phyloP scores from a whole-genome alignment of 1,284 basidiomycete genomes.

The Sphaerobolus stellatus region DNA sequence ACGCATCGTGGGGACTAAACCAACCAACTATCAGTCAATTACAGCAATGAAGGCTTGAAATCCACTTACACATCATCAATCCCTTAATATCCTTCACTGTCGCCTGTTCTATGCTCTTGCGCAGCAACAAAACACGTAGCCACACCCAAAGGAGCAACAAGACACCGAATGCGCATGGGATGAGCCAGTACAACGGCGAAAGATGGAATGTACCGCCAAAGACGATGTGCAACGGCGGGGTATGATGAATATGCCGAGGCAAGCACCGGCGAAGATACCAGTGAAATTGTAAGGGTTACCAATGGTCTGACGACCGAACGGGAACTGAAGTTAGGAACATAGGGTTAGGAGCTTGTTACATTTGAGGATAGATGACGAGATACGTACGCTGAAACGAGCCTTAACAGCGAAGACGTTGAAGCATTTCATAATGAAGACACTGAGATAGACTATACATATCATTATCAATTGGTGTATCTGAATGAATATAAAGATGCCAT shows the following conservation, averaged over 20 bases:
- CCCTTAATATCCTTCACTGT: slow-evolving; percentile 65
- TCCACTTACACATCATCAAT: slow-evolving; percentile 62
- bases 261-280: slow-evolving; percentile 61
- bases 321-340: slow-evolving; percentile 46
- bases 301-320: slow-evolving; percentile 57
- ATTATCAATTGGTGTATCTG: neutral
- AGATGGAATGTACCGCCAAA: slow-evolving; percentile 60
- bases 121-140: slow-evolving; percentile 53
- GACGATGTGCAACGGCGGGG: slow-evolving; percentile 64
- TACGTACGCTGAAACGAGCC: slow-evolving; percentile 26
- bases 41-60: neutral
- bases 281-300: slow-evolving; percentile 65
- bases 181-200: slow-evolving; percentile 67
- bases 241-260: slow-evolving; percentile 66
- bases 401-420: slow-evolving; percentile 48
- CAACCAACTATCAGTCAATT: neutral
- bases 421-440: slow-evolving; percentile 66
- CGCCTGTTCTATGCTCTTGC: slow-evolving; percentile 53
- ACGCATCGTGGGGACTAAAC: slow-evolving; percentile 62
- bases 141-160: slow-evolving; percentile 60
- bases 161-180: slow-evolving; percentile 60
- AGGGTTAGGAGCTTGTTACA: neutral
- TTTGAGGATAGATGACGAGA: neutral
- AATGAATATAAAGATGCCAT: slow-evolving; percentile 14
- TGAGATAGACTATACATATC: slow-evolving; percentile 49